Evolutionary conservation across 805 yeast species (phyloP).

Genomic region (Nakazawaea laoshanensis): DNA sequence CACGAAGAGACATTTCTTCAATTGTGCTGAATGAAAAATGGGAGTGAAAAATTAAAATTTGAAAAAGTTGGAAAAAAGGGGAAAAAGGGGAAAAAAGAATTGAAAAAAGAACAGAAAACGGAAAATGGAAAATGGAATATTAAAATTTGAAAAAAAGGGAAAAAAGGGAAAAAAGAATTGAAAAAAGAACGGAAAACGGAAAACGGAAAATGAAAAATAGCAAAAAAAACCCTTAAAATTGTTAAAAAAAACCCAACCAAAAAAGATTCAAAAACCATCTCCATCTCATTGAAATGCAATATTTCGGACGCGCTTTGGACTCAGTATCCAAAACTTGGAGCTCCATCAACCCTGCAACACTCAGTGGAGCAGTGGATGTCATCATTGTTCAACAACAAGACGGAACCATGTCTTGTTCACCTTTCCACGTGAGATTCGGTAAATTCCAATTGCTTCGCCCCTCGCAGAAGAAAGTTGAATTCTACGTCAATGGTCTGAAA

Average conservation of each 20-base stretch:
- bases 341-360: slow-evolving; percentile 91
- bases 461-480: slow-evolving; percentile 88
- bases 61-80: background rate
- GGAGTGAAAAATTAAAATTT: background rate
- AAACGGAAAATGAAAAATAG: background rate
- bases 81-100: background rate
- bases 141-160: background rate
- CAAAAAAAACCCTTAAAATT: no score
- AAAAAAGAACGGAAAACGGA: background rate
- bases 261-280: background rate
- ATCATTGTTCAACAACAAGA: slow-evolving; percentile 87
- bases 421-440: slow-evolving; percentile 95
- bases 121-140: background rate
- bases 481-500: slow-evolving; percentile 73
- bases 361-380: slow-evolving; percentile 95
- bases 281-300: slow-evolving; percentile 54
- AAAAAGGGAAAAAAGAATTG: background rate
- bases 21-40: background rate
- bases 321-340: slow-evolving; percentile 97
- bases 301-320: slow-evolving; percentile 92
- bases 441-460: slow-evolving; percentile 89
- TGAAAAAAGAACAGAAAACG: background rate
- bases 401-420: slow-evolving; percentile 79
- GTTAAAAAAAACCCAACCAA: no score
- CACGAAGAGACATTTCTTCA: slow-evolving; percentile 4